Percentiles rank a stretch among this genome's conserved stretches.
Evolutionary conservation across 2,329 filamentous ascomycete genomes (phyloP).

Genomic region (Beauveria pseudobassiana): DNA sequence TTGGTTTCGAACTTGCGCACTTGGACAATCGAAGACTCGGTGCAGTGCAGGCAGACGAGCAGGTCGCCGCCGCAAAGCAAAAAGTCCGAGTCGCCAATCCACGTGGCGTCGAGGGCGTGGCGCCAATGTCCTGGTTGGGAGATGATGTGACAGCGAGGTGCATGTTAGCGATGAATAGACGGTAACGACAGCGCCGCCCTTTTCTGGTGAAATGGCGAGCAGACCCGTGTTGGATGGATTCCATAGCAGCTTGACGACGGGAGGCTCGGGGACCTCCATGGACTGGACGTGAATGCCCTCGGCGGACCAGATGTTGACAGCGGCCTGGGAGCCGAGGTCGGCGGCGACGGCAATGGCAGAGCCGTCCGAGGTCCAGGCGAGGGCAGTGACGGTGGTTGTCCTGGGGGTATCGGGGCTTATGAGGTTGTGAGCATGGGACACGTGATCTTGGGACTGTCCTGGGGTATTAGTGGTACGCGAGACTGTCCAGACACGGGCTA

Average conservation of each 20-base stretch:
- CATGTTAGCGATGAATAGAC: constrained; percentile 40
- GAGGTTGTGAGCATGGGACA: constrained; percentile 33
- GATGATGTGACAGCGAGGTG: constrained; percentile 38
- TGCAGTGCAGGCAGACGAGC: constrained; percentile 41
- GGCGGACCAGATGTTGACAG: constrained; percentile 48
- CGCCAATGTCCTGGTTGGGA: constrained; percentile 43
- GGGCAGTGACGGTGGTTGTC: constrained; percentile 47
- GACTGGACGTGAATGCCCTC: constrained; percentile 45
- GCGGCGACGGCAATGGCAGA: constrained; percentile 49
- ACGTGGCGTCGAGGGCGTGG: constrained; percentile 51
- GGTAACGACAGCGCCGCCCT: constrained; percentile 46
- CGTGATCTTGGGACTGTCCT: constrained; percentile 29
- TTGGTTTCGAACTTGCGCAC: constrained; percentile 44
- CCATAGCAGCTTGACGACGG: constrained; percentile 55
- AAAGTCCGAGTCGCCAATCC: constrained; percentile 53
- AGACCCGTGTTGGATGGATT: constrained; percentile 48
- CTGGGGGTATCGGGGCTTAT: constrained; percentile 46
- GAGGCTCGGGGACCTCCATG: constrained; percentile 52
- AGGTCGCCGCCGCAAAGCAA: constrained; percentile 51
- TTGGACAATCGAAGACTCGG: constrained; percentile 37
- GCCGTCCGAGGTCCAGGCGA: constrained; percentile 55
- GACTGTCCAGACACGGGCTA: constrained; percentile 62
- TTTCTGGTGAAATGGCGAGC: constrained; percentile 49
- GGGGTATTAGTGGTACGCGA: constrained; percentile 31
- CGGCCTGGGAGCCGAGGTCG: constrained; percentile 43